Evolutionary conservation across 257 asterid genomes (phyloP), one percentile per base, ranked within the genome.

Genomic region (Capsicum rhomboideum): DNA sequence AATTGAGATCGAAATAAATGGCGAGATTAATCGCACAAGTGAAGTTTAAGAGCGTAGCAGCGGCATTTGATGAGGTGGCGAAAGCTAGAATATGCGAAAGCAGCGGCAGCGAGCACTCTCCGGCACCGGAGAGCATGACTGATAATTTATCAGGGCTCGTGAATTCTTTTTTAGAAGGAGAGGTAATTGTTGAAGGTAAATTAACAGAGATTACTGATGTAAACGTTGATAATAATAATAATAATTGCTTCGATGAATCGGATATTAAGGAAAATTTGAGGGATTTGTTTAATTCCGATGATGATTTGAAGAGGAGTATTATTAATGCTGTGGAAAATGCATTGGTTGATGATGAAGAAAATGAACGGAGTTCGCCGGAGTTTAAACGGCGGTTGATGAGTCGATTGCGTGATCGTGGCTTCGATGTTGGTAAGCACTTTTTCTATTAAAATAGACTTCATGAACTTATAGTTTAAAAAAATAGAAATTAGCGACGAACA

Each of bases 91-190:
- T 91, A 1, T 90, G 86, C 82, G 94, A 90, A 80, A 93, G 95
- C 90, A 95, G 97, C 91, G 97, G 97, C 64, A 92, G 98, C 90
- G 98, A 95, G 79, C 91, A 95, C 86, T 92, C 96, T 1, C 59
- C 59, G 17, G 78, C 63, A 14, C 77, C 54, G 3, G 78, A 77
- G 37, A 83, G 87, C 74, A 44, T 46, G 58, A 56, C 90, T 44
- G 94, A 91, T 2, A 31, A 40, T 84, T 84, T 93, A 66, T 93
- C 95, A 0, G 90, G 83, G 69, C 95, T 93, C 55, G 93, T 93
- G 4, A 91, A 93, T 58, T 94, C 96, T 21, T 95, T 92, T 87
- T 74, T 95, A 34, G 77, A 10, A 67, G 50, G 44, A 1, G 77
- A 67, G 50, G 21, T 8, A 37, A 86, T 54, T 5, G 6, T 56